Percentiles rank a stretch among this genome's conserved stretches.
Conservation (phyloP, 257 asterid genomes). For the Capsicum chinense region DNA sequence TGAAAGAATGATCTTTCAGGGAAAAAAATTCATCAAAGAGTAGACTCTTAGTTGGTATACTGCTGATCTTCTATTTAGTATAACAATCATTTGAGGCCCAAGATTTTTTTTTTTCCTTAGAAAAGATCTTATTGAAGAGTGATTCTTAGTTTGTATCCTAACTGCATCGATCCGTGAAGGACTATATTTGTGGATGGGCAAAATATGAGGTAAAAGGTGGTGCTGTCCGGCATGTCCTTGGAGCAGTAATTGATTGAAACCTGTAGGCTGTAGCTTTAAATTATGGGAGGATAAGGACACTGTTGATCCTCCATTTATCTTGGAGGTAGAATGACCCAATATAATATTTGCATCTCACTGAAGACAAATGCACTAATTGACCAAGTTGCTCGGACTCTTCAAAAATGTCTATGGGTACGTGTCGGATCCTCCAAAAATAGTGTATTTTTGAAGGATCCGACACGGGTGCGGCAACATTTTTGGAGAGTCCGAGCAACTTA, state of each 20-base stretch:
- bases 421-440: too few species aligned
- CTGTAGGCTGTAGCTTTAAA: too few species aligned
- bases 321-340: too few species aligned
- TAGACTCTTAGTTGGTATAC: constrained; percentile 2
- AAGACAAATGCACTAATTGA: constrained; percentile 1
- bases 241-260: too few species aligned
- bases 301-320: too few species aligned
- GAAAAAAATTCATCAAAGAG: background rate
- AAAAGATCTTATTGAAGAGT: background rate
- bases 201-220: background rate
- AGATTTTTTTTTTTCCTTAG: background rate
- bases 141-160: constrained; percentile 6
- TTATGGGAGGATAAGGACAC: too few species aligned
- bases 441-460: too few species aligned
- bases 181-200: background rate
- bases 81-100: background rate
- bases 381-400: too few species aligned
- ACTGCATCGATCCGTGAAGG: background rate
- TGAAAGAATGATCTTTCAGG: background rate
- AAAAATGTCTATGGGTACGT: too few species aligned
- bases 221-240: background rate
- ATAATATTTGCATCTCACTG: background rate
- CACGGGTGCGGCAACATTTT: too few species aligned
- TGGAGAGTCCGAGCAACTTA: too few species aligned
- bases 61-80: background rate